Percentiles rank a stretch among this genome's conserved stretches.
phyloP scores from a whole-genome alignment of 2,329 filamentous ascomycete species.

The Xylaria sp. region DNA sequence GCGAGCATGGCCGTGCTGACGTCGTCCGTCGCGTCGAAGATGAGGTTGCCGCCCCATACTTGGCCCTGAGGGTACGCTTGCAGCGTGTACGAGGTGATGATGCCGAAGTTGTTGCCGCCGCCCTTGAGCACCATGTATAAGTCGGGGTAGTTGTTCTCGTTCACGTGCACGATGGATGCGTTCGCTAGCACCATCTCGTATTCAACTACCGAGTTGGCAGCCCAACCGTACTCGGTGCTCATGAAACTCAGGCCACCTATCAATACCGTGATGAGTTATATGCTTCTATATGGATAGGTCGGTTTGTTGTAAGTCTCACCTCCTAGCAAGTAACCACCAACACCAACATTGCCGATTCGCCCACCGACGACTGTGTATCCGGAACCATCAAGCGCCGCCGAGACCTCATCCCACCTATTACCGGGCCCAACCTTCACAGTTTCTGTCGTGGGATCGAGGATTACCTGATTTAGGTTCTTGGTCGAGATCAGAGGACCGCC shows the following conservation, averaged over 20 bases:
- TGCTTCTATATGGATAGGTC: background rate
- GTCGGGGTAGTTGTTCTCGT: slow-evolving; percentile 56
- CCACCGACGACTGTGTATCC: slow-evolving; percentile 58
- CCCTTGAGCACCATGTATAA: slow-evolving; percentile 66
- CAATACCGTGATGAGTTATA: slow-evolving; percentile 43
- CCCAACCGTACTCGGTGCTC: slow-evolving; percentile 62
- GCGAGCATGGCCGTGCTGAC: slow-evolving; percentile 54
- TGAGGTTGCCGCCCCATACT: slow-evolving; percentile 58
- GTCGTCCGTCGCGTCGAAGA: slow-evolving; percentile 51
- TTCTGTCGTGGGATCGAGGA: slow-evolving; percentile 52
- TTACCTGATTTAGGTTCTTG: slow-evolving; percentile 55
- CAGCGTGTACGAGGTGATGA: slow-evolving; percentile 60
- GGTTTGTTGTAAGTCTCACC: slow-evolving; percentile 59
- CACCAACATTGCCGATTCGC: slow-evolving; percentile 59
- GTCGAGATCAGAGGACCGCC: slow-evolving; percentile 63
- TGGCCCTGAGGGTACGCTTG: slow-evolving; percentile 55
- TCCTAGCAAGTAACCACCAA: slow-evolving; percentile 63
- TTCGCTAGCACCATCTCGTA: slow-evolving; percentile 65
- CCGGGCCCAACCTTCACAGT: slow-evolving; percentile 59
- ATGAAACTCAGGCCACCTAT: slow-evolving; percentile 63
- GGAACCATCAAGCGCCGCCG: slow-evolving; percentile 54
- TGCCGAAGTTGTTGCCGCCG: slow-evolving; percentile 67
- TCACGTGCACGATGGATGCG: slow-evolving; percentile 60
- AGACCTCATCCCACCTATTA: slow-evolving; percentile 57
- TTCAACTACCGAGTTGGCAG: slow-evolving; percentile 60